Base-by-base conservation (phyloP, 768 basidiomycete genomes). In the Podaxis carcinomalis region DNA sequence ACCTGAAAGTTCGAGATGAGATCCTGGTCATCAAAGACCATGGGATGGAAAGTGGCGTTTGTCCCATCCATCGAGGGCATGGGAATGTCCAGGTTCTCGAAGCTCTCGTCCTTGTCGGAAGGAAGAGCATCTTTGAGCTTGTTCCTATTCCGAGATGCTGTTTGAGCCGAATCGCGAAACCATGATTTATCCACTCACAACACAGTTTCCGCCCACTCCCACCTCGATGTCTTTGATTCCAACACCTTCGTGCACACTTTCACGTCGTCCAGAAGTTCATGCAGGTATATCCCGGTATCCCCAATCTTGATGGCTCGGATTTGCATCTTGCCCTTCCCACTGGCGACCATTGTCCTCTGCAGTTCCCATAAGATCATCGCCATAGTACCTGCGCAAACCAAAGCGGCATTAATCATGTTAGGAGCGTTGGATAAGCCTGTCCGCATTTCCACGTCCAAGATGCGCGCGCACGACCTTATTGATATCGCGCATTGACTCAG, bases 311-410 rank as follows among this genome's bases (percentile, higher is more conserved):
- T 14, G 4, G n/a, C 50, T 44, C 57, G 50, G 51, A 59, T 28
- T 23, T 40, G 27, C 9, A 28, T 39, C 21, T 51, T 51, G 16
- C 60, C 66, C 39, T 67, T 69, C 42, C 62, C 53, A 32, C 74
- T 71, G 4, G 61, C 49, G 23, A 65, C 51, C 23, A 61, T 67
- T 51, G 74, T 76, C 54, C 81, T 80, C 63, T 79, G 78, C 54
- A 83, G 64, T 61, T 82, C 78, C 86, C 87, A 89, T n/a, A 83
- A 72, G 49, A 77, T 76, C 58, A 84, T 72, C n/a, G 86, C 70
- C 14, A 89, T 71, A 9, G 83, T 72, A 4, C 78, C 81, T 1
- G 83, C 81, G 42, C 78, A 80, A 42, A 83, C 69, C 64, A 85
- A 79, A 9, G 83, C 75, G 16, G 74, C 72, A 64, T 78, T 71